A percentile compares a stretch with the other conserved stretches of the same genome.
phyloP scores from a whole-genome alignment of 306 rosid genomes.

The Prunus fruticosa region DNA sequence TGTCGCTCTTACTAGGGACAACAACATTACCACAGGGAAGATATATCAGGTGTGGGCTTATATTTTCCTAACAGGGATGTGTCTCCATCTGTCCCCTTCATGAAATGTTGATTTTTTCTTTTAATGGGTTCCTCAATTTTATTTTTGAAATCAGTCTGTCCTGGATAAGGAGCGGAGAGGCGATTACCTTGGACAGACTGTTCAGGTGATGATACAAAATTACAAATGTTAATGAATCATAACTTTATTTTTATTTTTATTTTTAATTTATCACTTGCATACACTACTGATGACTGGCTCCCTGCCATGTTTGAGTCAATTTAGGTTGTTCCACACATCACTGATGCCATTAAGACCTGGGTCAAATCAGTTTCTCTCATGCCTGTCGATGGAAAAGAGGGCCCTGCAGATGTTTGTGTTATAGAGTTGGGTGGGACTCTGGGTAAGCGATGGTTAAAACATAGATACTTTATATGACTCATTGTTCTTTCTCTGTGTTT shows the following conservation, averaged over 20 bases:
- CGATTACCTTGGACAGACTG: constrained; percentile 97
- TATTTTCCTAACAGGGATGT: background rate
- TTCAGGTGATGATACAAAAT: constrained; percentile 61
- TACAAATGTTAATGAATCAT: constrained; percentile 7
- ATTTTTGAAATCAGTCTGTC: constrained; percentile 57
- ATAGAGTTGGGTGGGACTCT: constrained; percentile 98
- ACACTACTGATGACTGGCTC: constrained; percentile 13
- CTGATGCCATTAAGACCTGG: constrained; percentile 85
- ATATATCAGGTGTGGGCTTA: constrained; percentile 67
- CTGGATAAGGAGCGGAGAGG: constrained; percentile 94
- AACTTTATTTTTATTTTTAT: background rate
- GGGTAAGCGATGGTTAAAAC: constrained; percentile 45
- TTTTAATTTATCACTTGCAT: constrained; percentile 2
- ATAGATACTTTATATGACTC: constrained; percentile 18
- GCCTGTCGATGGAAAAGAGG: constrained; percentile 86
- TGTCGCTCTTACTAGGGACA: constrained; percentile 80
- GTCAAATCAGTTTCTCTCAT: constrained; percentile 73
- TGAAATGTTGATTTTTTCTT: background rate
- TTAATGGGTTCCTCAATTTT: background rate
- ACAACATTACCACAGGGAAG: constrained; percentile 94
- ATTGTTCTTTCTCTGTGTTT: constrained; percentile 3
- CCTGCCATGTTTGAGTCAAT: constrained; percentile 17
- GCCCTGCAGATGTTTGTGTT: constrained; percentile 94
- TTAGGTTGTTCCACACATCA: constrained; percentile 97
- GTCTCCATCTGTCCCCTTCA: background rate